Base-by-base conservation (phyloP, 2,329 filamentous ascomycete species). In the Aspergillus persii region DNA sequence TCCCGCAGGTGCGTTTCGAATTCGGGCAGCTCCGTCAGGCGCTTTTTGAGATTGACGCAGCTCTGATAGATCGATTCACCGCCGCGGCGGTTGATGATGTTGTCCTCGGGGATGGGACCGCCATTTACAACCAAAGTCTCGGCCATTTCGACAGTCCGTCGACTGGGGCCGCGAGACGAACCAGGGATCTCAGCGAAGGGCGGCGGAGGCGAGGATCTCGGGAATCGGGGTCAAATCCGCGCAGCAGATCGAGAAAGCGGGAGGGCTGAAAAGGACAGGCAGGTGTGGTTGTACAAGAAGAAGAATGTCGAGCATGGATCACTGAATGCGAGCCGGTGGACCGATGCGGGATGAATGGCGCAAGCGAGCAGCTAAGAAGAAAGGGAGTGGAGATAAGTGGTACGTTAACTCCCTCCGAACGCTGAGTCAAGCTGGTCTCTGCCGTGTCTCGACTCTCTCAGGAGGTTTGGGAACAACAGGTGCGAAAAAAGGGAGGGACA, bases 1-100 rank as follows among this genome's bases (percentile, higher is more conserved):
- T 92, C 84, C 54, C 85, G 81, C 68, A 96, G 79, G 73, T 89
- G 89, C 18, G 82, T 81, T 63, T 92, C 87, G 72, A 98, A 97
- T 59, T 86, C 89, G 3, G 92, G 92, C 8, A 98, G 92, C 65
- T 89, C 89, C 57, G 87, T 84, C 61, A 99, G 81, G 63, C 95
- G 87, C 77, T 89, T 87, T 73, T 91, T 91, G 61, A 98, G 82
- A 56, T 89, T 87, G 66, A 96, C 84, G 75, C 95, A 98, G 75
- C 96, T 96, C 77, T 98, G 94, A 77, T 96, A 99, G 27, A 99
- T 86, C 9, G 93, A 97, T 65, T 95, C 93, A 74, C 96, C 93
- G 74, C 93, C 95, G 74, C 91, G 90, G 77, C 94, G 91, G 79
- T 99, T 99, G 82, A 99, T 96, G 75, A 99, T 96, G 76, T 96